Conservation (phyloP, 2,329 filamentous ascomycete species). For the Pseudogymnoascus sp. region DNA sequence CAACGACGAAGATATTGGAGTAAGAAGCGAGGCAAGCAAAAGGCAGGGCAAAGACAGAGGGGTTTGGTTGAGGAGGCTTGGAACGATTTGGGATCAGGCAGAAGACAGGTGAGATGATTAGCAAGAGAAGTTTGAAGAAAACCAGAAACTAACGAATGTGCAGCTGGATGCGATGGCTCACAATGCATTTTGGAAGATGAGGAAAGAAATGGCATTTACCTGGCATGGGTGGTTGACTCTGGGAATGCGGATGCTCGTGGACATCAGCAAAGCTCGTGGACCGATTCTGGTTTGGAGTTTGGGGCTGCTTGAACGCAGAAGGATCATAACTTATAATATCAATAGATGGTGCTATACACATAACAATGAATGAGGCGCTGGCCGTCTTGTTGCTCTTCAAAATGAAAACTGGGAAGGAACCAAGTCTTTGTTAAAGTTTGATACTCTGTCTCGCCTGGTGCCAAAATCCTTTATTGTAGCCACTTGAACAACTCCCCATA, state of each 20-base stretch:
- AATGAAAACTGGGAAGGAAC: background rate
- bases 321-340: background rate
- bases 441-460: background rate
- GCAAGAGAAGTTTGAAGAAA: background rate
- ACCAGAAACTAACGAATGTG: background rate
- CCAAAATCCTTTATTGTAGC: background rate
- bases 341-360: background rate
- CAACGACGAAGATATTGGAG: background rate
- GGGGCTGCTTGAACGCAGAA: background rate
- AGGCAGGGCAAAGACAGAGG: background rate
- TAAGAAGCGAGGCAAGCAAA: constrained; percentile 3
- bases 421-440: background rate
- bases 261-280: background rate
- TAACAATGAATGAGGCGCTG: background rate
- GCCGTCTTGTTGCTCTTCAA: background rate
- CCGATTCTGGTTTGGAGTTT: background rate
- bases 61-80: background rate
- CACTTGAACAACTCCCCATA: background rate
- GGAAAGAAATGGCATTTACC: background rate
- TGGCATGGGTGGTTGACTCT: background rate
- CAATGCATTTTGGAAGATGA: background rate
- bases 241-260: background rate
- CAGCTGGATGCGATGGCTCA: background rate
- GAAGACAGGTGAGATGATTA: background rate
- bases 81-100: background rate